Evolutionary conservation across 2,329 filamentous ascomycete species (phyloP).

Genomic region (Beauveria bassiana): DNA sequence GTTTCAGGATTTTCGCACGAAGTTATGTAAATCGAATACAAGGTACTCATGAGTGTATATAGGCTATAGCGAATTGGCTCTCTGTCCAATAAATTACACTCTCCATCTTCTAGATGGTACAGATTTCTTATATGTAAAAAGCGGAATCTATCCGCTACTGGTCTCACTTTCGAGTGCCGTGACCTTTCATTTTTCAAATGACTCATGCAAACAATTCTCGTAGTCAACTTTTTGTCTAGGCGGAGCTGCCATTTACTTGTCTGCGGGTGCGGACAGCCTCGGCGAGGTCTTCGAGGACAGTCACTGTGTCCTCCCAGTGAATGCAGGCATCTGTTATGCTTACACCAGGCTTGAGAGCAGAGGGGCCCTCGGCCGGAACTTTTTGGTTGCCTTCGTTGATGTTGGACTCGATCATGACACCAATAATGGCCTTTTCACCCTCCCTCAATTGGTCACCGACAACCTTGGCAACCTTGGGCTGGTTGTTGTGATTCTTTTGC

Average conservation of each 20-base stretch:
- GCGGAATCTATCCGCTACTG: not conserved
- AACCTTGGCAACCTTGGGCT: slow-evolving; percentile 81
- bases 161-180: not conserved
- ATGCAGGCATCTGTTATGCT: slow-evolving; percentile 97
- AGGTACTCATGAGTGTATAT: not conserved
- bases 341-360: slow-evolving; percentile 76
- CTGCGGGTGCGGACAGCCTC: slow-evolving; percentile 73
- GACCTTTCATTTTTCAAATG: not conserved
- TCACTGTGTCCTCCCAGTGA: slow-evolving; percentile 78
- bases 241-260: slow-evolving; percentile 34
- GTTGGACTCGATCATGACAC: slow-evolving; percentile 98
- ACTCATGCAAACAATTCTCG: not conserved
- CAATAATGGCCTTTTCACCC: slow-evolving; percentile 82
- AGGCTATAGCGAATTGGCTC: not conserved
- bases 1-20: not conserved
- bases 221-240: not conserved
- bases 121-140: not conserved
- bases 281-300: slow-evolving; percentile 77
- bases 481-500: slow-evolving; percentile 94
- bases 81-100: not conserved
- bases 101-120: not conserved
- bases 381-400: slow-evolving; percentile 89
- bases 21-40: not conserved
- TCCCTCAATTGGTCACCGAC: slow-evolving; percentile 79
- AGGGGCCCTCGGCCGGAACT: slow-evolving; percentile 73